phyloP scores from a whole-genome alignment of 2,329 filamentous ascomycete species.

The Chaetomiaceae sp. region DNA sequence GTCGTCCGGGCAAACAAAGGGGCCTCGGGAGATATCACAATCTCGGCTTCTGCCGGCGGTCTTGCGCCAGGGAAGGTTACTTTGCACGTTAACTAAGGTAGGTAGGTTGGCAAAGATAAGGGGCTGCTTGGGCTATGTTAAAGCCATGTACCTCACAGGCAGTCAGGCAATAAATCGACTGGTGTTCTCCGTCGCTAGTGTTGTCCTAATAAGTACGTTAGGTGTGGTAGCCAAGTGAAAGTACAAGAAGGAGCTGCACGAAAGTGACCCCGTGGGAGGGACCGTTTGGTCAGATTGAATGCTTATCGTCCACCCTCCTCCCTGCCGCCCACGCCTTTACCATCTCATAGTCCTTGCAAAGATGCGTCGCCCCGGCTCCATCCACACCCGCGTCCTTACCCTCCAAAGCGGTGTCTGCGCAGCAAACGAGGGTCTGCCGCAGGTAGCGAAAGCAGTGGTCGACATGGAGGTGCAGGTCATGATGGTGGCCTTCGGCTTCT shows the following conservation, averaged over 20 bases:
- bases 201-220: too few species aligned
- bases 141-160: too few species aligned
- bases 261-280: too few species aligned
- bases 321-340: slow-evolving; percentile 2
- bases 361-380: not conserved
- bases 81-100: not conserved
- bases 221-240: not conserved
- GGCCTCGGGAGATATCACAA: slow-evolving; percentile 19
- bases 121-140: too few species aligned
- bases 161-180: too few species aligned
- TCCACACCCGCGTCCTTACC: slow-evolving; percentile 6
- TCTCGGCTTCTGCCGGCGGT: slow-evolving; percentile 5
- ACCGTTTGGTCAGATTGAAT: too few species aligned
- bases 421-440: slow-evolving; percentile 12
- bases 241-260: too few species aligned
- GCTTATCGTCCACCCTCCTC: not conserved
- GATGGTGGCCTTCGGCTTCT: not conserved
- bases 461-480: not conserved
- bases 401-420: slow-evolving; percentile 16
- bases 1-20: slow-evolving; percentile 34
- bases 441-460: slow-evolving; percentile 19
- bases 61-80: not conserved
- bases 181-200: too few species aligned
- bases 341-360: slow-evolving; percentile 7
- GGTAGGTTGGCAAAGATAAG: not conserved